Conservation (phyloP, 2,329 filamentous ascomycete species). For the Fusarium pseudograminearum region DNA sequence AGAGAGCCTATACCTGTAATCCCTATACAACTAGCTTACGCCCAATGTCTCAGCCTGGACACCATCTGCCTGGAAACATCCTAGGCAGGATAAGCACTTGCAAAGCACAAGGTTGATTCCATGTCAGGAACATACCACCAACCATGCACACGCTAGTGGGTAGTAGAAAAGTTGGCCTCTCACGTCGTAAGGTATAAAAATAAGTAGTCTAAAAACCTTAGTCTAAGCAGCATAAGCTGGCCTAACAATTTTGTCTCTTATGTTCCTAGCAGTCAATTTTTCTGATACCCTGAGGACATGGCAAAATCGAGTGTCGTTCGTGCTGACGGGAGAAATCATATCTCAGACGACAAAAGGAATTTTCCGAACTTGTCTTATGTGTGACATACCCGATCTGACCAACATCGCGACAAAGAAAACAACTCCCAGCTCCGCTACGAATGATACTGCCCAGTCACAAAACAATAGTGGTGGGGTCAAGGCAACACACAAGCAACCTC, state of each 20-base stretch:
- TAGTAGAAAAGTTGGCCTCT: too few relatives aligned
- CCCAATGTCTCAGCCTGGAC: not conserved
- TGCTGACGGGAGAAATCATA: conserved; percentile 9
- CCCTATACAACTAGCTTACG: not conserved
- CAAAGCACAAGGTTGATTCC: conserved; percentile 2
- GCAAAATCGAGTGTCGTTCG: not conserved
- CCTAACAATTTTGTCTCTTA: too few relatives aligned
- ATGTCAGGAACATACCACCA: conserved; percentile 15
- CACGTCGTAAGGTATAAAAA: too few relatives aligned
- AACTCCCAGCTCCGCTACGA: conserved; percentile 11
- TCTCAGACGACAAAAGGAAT: not conserved
- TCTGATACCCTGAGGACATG: too few relatives aligned
- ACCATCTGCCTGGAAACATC: not conserved
- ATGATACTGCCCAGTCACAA: conserved; percentile 15
- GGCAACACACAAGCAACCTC: not conserved
- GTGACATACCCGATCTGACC: conserved; percentile 17
- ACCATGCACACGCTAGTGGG: not conserved
- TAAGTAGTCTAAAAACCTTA: too few relatives aligned
- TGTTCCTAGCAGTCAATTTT: too few relatives aligned
- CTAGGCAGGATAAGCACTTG: conserved; percentile 1
- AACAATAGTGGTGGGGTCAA: conserved; percentile 1
- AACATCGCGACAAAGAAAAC: conserved; percentile 2
- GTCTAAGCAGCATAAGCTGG: too few relatives aligned
- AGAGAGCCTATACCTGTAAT: not conserved
- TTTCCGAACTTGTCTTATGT: not conserved